Base-by-base conservation (phyloP, 139 green algal genomes). In the Desmodesmus armatus region DNA sequence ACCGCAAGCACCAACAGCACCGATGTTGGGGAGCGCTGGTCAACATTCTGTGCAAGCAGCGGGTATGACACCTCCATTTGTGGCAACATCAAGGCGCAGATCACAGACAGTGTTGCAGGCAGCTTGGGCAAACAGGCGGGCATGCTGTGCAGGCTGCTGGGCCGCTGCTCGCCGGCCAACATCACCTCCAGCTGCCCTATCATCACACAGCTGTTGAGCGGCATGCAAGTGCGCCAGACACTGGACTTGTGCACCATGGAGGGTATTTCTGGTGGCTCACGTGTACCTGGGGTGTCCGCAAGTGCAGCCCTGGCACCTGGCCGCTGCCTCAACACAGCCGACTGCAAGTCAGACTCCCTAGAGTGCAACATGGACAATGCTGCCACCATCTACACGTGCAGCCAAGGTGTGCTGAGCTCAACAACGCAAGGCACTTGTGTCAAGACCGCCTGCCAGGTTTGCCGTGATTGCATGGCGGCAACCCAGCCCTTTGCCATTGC, bases 111-210 rank as follows among this genome's bases (percentile, higher is more conserved):
- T 0, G 19, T 31, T 69, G 60, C 60, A 69, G 60, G 60, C 60
- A 69, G 33, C n/a, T n/a, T n/a, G n/a, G n/a, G n/a, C n/a, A n/a
- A n/a, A n/a, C n/a, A n/a, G n/a, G n/a, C n/a, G n/a, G n/a, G n/a
- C n/a, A n/a, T n/a, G 60, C 60, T 69, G 33, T 69, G 60, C 60
- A n/a, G 31, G 60, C 60, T 69, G 60, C 19, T 69, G 60, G 60
- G 60, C 60, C 33, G 25, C 60, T 69, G 60, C 60, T n/a, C n/a
- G n/a, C 31, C 2, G 2, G 5, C 9, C 60, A 69, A 7, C 19
- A n/a, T 15, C 4, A 7, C 25, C 60, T 69, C 33, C 60, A 69
- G 21, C 60, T 31, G 60, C 60, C 60, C 33, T 69, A n/a, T 25
- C 60, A 33, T 7, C 60, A 69, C 25, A 27, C 60, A 25, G 60